phyloP scores from a whole-genome alignment of 306 rosid species.

The Chamaecrista fasciculata region DNA sequence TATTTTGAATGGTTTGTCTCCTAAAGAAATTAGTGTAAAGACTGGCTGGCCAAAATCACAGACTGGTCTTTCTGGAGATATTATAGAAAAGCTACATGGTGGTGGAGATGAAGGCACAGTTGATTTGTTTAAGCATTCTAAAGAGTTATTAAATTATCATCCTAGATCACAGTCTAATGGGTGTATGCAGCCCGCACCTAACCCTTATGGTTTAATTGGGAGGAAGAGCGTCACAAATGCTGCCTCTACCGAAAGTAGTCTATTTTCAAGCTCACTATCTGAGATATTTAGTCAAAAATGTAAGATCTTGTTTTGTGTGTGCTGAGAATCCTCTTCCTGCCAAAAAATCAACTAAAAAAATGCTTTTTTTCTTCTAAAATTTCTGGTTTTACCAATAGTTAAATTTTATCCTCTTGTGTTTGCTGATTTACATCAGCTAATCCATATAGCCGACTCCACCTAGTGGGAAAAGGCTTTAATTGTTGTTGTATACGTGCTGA shows the following conservation, averaged over 20 bases:
- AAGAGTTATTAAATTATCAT: constrained; percentile 43
- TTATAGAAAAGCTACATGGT: constrained; percentile 32
- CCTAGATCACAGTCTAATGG: constrained; percentile 51
- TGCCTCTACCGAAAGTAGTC: constrained; percentile 59
- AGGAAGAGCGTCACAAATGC: constrained; percentile 47
- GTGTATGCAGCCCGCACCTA: constrained; percentile 46
- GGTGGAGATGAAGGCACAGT: constrained; percentile 44
- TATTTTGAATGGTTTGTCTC: constrained; percentile 46
- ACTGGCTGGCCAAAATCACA: constrained; percentile 41
- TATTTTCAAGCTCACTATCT: constrained; percentile 77
- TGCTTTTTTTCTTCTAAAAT: constrained; percentile 1
- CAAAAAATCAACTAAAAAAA: constrained; percentile 19
- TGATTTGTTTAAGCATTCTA: constrained; percentile 40
- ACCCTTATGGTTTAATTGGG: constrained; percentile 57
- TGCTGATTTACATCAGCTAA: no score
- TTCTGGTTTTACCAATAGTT: constrained; percentile 15
- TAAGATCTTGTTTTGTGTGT: constrained; percentile 42
- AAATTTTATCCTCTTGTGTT: constrained; percentile 15
- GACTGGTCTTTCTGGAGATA: constrained; percentile 38
- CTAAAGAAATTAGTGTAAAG: constrained; percentile 35
- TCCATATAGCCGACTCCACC: no score
- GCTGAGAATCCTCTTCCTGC: no score
- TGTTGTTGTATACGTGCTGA: no score
- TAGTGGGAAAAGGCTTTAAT: no score
- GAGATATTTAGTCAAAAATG: constrained; percentile 68